Evolutionary conservation across 495 filamentous ascomycete genomes (phyloP), one percentile per base, ranked within the genome.

Genomic region (Lineolata rhizophorae): DNA sequence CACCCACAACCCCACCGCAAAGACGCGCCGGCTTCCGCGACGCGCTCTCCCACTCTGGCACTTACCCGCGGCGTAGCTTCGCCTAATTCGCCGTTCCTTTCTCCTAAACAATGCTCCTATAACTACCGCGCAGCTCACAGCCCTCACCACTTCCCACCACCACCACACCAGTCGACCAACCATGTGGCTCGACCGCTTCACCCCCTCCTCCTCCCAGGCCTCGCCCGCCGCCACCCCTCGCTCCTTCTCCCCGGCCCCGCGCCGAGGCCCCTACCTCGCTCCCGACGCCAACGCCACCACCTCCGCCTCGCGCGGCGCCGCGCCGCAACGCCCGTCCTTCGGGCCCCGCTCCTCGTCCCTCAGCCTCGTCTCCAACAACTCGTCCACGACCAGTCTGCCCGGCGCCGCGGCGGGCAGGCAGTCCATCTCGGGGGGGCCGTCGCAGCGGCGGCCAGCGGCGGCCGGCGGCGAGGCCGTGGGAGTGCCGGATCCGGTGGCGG

Each of bases 131-230:
- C n/a, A n/a, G n/a, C n/a, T n/a, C n/a, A n/a, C n/a, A n/a, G n/a
- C n/a, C n/a, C n/a, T n/a, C n/a, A n/a, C n/a, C n/a, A n/a, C n/a
- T n/a, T n/a, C n/a, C n/a, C n/a, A n/a, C n/a, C n/a, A n/a, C n/a
- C n/a, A n/a, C n/a, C n/a, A n/a, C n/a, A n/a, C n/a, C n/a, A n/a
- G n/a, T n/a, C n/a, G n/a, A n/a, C n/a, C n/a, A n/a, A 58, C 35
- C 39, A 90, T 90, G 82, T 87, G 79, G 77, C 71, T 84, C 41
- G 80, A 91, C 61, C 72, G 80, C 45, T 71, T 85, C 38, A 72
- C 76, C 32, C 72, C 67, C 45, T 72, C 77, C 50, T 68, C 74
- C 30, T 65, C 63, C 37, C 63, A 69, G 31, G 61, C 68, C 29
- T 60, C 63, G 24, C 71, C 70, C 32, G 64, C 67, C 34, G 55